Base-by-base conservation (phyloP, 179 eudicot species). In the Nepenthes alata region DNA sequence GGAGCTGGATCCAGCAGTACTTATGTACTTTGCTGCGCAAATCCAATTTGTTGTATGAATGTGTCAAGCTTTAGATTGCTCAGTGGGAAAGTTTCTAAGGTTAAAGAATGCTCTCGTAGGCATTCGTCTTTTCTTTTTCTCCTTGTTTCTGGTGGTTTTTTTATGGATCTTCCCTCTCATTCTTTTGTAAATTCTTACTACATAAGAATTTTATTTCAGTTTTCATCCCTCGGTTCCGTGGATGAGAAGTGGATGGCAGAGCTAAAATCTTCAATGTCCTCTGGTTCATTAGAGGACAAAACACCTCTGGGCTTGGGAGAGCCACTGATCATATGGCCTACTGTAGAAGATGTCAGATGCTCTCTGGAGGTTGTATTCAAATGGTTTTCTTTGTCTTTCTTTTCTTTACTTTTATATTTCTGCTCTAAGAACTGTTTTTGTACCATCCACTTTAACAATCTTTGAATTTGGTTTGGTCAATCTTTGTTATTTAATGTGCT, bases 181-280 rank as follows among this genome's bases (percentile, higher is more conserved):
- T 48, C 2, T 48, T 48, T 2, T 48, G 52, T 3, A 16, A 25
- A 6, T 45, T 37, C 14, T 68, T 14, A 16, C 25, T 41, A 10
- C 50, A n/a, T 35, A 1, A 15, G 55, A 11, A 35, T 15, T 35
- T 35, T 67, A 51, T 57, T 77, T 67, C 81, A 93, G 98, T 93
- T 93, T 69, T 93, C 98, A 11, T 93, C 98, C 41, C 86, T 93
- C 67, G 98, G 98, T 62, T 93, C 98, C 51, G 79, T 93, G 77
- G 98, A 93, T 61, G 98, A 93, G 80, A 93, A 89, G 80, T 93
- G 98, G 98, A 93, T 93, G 98, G 66, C 75, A 47, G 98, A 93
- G 81, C 74, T 93, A 11, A 85, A 82, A 74, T 68, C 82, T 11
- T 89, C 98, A 59, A 76, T 89, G 91, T 89, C 95, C 64, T 80